Percentiles rank a stretch among this genome's conserved stretches.
Conservation (phyloP, 805 yeast genomes). For the Pachysolen tannophilus region DNA sequence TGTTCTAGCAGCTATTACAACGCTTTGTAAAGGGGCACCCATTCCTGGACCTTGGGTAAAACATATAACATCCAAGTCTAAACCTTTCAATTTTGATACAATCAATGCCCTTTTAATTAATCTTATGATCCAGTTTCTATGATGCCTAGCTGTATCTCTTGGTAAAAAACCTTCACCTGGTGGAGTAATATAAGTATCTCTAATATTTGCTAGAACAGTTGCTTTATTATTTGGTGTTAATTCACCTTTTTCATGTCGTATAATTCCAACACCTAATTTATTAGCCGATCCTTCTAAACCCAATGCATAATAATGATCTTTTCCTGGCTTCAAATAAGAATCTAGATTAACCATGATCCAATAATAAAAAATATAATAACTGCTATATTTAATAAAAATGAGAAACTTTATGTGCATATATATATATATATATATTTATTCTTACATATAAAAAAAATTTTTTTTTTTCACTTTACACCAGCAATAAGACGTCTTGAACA, state of each 20-base stretch:
- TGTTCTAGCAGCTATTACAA: slow-evolving; percentile 87
- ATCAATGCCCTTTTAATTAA: slow-evolving; percentile 57
- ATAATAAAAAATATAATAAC: too few relatives aligned
- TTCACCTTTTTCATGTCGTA: slow-evolving; percentile 63
- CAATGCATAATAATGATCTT: slow-evolving; percentile 55
- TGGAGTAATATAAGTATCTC: slow-evolving; percentile 94
- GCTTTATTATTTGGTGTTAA: slow-evolving; percentile 54
- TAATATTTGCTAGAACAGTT: slow-evolving; percentile 73
- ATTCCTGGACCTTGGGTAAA: slow-evolving; percentile 99
- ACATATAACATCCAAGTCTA: slow-evolving; percentile 70
- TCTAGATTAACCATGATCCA: too few relatives aligned
- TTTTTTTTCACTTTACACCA: too few relatives aligned
- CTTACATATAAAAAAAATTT: too few relatives aligned
- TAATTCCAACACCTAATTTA: slow-evolving; percentile 89
- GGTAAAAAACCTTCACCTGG: slow-evolving; percentile 99
- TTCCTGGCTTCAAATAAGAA: slow-evolving; percentile 29
- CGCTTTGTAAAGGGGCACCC: slow-evolving; percentile 97
- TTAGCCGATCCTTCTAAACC: slow-evolving; percentile 98
- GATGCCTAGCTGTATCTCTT: slow-evolving; percentile 94
- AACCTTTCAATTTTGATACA: slow-evolving; percentile 44
- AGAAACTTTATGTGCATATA: too few relatives aligned
- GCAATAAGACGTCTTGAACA: too few relatives aligned
- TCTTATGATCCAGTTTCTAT: slow-evolving; percentile 88
- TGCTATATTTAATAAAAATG: too few relatives aligned
- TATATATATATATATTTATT: too few relatives aligned